Evolutionary conservation across 139 green algal genomes (phyloP), one percentile per base, ranked within the genome.

Genomic region (Tetradesmus lagerheimii): DNA sequence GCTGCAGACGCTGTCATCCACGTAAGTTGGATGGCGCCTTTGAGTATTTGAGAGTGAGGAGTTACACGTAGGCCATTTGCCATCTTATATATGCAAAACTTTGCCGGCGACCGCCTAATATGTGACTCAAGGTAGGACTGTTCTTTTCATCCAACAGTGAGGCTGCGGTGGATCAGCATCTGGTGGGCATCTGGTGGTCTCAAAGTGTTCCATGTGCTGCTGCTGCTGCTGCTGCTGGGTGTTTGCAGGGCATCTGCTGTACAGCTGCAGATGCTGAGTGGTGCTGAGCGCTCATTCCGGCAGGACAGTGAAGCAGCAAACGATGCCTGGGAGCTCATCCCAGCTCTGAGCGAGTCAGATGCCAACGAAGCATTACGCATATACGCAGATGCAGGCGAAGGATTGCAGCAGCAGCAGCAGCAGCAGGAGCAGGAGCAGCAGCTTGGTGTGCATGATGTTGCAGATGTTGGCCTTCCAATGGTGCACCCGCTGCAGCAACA

Each of bases 1-100:
- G 34, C 45, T 39, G 50, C 50, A 76, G 34, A n/a, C 25, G 16
- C 53, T 87, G 81, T 87, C 81, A 53, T 87, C 81, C 35, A 77
- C 80, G 80, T 86, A 37, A 86, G 80, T 75, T 4, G 27, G 62
- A 29, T 14, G 14, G 62, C 8, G 62, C 9, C 4, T 29, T 75
- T 14, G 9, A n/a, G n/a, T n/a, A n/a, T n/a, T n/a, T n/a, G n/a
- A n/a, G n/a, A n/a, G n/a, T n/a, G n/a, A n/a, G n/a, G n/a, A n/a
- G n/a, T n/a, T n/a, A n/a, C n/a, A n/a, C n/a, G n/a, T n/a, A n/a
- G n/a, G n/a, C n/a, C n/a, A n/a, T n/a, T n/a, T n/a, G n/a, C n/a
- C n/a, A n/a, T n/a, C n/a, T n/a, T n/a, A n/a, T n/a, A n/a, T n/a
- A n/a, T n/a, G n/a, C n/a, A n/a, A n/a, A n/a, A n/a, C n/a, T n/a